Percentiles rank a stretch among this genome's conserved stretches.
phyloP scores from a whole-genome alignment of 495 filamentous ascomycete species.

The Hypoxylon lenormandii region DNA sequence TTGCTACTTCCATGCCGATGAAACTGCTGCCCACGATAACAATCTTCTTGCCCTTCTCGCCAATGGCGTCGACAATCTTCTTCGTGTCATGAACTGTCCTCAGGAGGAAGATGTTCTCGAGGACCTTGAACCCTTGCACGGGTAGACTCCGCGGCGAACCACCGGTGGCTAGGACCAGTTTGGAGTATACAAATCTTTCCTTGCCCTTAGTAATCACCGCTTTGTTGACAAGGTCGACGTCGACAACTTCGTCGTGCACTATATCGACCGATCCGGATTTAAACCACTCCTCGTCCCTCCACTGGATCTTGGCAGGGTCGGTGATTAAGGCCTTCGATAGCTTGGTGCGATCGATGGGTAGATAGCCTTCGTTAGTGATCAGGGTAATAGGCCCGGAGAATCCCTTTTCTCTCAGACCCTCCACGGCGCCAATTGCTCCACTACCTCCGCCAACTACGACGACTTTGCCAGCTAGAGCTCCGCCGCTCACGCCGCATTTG shows the following conservation, averaged over 20 bases:
- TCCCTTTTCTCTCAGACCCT: slow-evolving; percentile 82
- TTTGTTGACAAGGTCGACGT: slow-evolving; percentile 79
- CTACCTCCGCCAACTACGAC: slow-evolving; percentile 91
- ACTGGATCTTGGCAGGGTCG: slow-evolving; percentile 81
- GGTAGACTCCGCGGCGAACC: slow-evolving; percentile 83
- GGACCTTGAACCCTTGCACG: slow-evolving; percentile 83
- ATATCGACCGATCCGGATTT: slow-evolving; percentile 77
- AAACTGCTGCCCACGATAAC: slow-evolving; percentile 92
- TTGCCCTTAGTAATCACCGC: slow-evolving; percentile 78
- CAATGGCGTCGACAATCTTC: slow-evolving; percentile 78
- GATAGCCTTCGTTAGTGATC: slow-evolving; percentile 83
- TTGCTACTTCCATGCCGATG: slow-evolving; percentile 95
- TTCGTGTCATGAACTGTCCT: slow-evolving; percentile 79
- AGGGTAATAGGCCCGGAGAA: slow-evolving; percentile 85
- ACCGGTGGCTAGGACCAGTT: slow-evolving; percentile 89
- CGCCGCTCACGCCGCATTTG: slow-evolving; percentile 68
- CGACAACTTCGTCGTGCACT: slow-evolving; percentile 78
- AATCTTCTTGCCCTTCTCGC: slow-evolving; percentile 88
- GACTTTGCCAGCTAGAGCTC: slow-evolving; percentile 74
- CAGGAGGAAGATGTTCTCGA: slow-evolving; percentile 86
- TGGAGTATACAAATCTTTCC: slow-evolving; percentile 78
- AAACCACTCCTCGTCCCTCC: slow-evolving; percentile 80
- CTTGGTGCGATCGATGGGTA: slow-evolving; percentile 92
- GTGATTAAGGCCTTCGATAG: slow-evolving; percentile 92
- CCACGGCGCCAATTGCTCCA: slow-evolving; percentile 80